Conservation (phyloP, 2,329 filamentous ascomycete genomes). For the Anthostomella pinea region DNA sequence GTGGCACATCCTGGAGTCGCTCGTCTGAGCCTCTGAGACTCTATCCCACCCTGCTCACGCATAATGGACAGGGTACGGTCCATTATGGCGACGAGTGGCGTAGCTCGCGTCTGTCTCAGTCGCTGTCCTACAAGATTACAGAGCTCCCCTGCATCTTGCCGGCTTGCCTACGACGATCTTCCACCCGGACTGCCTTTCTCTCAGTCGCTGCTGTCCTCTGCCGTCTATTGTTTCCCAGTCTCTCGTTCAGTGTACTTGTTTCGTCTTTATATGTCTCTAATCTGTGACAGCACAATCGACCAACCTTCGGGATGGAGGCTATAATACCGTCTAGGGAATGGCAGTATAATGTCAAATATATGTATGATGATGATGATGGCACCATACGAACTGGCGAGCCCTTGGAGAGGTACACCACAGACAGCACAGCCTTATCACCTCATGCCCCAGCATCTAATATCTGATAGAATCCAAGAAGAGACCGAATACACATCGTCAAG, state of each 20-base stretch:
- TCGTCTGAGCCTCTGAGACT: too few relatives aligned
- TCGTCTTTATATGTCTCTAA: constrained; percentile 18
- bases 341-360: constrained; percentile 23
- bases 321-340: constrained; percentile 21
- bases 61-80: too few relatives aligned
- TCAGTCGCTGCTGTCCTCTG: too few relatives aligned
- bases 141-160: too few relatives aligned
- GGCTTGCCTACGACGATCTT: too few relatives aligned
- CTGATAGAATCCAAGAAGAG: constrained; percentile 24
- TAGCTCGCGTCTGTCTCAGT: too few relatives aligned
- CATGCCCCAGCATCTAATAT: constrained; percentile 19
- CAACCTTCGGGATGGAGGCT: constrained; percentile 25
- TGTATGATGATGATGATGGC: constrained; percentile 24
- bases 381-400: constrained; percentile 22
- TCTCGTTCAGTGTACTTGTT: constrained; percentile 9
- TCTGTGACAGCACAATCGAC: constrained; percentile 13
- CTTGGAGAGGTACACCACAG: constrained; percentile 27
- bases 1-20: too few relatives aligned
- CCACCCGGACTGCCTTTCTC: too few relatives aligned
- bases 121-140: too few relatives aligned
- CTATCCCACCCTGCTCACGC: too few relatives aligned
- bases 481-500: constrained; percentile 27
- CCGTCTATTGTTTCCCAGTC: too few relatives aligned
- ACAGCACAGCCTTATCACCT: constrained; percentile 13
- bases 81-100: too few relatives aligned